Evolutionary conservation across 805 yeast genomes (phyloP).

Genomic region (Saccharomycopsis capsularis): DNA sequence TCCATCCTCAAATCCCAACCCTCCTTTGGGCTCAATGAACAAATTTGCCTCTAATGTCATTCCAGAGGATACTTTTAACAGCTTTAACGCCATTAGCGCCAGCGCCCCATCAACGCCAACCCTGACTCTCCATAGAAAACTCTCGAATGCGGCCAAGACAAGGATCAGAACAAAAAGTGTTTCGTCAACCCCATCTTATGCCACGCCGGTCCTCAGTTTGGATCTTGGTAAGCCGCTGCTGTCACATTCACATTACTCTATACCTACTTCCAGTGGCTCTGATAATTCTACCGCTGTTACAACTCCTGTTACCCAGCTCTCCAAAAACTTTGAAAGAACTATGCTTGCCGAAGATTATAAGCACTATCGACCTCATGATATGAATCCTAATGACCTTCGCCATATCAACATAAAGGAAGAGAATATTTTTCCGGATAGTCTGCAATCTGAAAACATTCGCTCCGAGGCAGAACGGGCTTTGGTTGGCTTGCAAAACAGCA

Average conservation of each 20-base stretch:
- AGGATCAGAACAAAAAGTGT: background rate
- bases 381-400: background rate
- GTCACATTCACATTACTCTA: background rate
- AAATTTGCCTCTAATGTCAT: background rate
- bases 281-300: background rate
- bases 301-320: slow-evolving; percentile 17
- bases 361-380: background rate
- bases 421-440: too few relatives aligned
- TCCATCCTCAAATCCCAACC: background rate
- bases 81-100: background rate
- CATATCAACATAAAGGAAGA: too few relatives aligned
- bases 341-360: slow-evolving; percentile 11
- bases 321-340: slow-evolving; percentile 8
- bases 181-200: background rate
- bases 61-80: background rate
- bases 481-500: slow-evolving; percentile 4
- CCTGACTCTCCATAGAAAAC: background rate
- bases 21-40: too few relatives aligned
- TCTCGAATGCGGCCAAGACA: background rate
- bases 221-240: background rate
- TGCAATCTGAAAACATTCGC: background rate
- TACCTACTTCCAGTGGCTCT: background rate
- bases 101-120: background rate
- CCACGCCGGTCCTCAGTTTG: background rate
- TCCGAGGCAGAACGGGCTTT: slow-evolving; percentile 10